Evolutionary conservation across 208 protist species (phyloP), one percentile per base, ranked within the genome.

Genomic region (Herpetomonas muscarum): DNA sequence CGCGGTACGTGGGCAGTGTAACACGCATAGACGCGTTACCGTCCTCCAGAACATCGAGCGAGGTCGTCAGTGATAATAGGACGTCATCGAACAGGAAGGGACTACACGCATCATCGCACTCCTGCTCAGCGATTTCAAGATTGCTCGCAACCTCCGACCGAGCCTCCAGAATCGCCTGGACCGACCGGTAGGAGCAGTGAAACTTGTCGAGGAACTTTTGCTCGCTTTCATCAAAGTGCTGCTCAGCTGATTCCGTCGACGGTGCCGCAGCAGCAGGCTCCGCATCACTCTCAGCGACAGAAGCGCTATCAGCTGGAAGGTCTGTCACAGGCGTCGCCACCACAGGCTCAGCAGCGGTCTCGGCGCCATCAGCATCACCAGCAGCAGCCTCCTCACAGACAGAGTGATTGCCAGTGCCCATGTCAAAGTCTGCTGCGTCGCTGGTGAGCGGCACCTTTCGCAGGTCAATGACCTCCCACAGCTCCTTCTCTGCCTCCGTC

Each of bases 61-160:
- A 67, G 19, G 59, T 58, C 1, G 63, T 51, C 36, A 89, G 56
- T 2, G 69, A 69, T 17, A 88, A 73, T 3, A 87, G 64, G 26
- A 94, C 21, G 21, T 70, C 58, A 9, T 73, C 52, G 30, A 94
- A 91, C 5, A 55, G 70, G 32, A 81, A 77, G 4, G 83, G 81
- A n/a, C 30, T 34, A 56, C 87, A 83, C 19, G 61, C 30, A 0
- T 25, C n/a, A 12, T 69, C 76, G 42, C 91, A 64, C 25, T 74
- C 75, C 30, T 50, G 61, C 28, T 77, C 75, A 0, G 77, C 71
- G 6, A 67, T 69, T 10, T 47, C 17, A 6, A 93, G 56, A 55
- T 87, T 90, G 32, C 75, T 68, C 25, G 82, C 65, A 44, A 93
- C 61, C 57, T 93, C 83, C 10, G 55, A 34, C 2, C 67, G 46